A percentile compares a stretch with the other conserved stretches of the same genome.
Conservation (phyloP, 176 grass and related monocot genomes). For the Ampelocalamus luodianensis region DNA sequence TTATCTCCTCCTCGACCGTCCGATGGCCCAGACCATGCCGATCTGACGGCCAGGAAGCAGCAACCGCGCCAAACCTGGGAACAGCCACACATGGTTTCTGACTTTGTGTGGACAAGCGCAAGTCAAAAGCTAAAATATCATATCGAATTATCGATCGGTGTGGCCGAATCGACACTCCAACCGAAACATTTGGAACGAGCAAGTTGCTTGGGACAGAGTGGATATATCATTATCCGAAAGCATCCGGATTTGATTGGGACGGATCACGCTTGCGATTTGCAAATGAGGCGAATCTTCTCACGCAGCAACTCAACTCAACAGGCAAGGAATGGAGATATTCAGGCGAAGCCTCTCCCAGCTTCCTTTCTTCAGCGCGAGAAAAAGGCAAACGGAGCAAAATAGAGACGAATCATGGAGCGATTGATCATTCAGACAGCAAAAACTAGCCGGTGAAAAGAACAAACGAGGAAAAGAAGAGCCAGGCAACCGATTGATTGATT, state of each 20-base stretch:
- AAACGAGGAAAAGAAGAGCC: not conserved
- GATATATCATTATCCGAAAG: not conserved
- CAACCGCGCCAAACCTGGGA: not conserved
- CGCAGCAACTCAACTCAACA: not conserved
- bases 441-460: not conserved
- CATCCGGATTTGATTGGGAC: not conserved
- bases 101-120: not conserved
- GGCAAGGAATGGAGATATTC: not conserved
- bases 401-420: not conserved
- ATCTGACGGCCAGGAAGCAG: not conserved
- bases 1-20: not conserved
- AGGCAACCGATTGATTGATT: not conserved
- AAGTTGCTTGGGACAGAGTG: not conserved
- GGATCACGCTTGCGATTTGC: not conserved
- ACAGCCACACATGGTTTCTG: not conserved
- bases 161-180: slow-evolving; percentile 1
- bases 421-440: not conserved
- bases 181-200: not conserved
- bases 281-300: not conserved
- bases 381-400: not conserved
- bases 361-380: not conserved
- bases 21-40: not conserved
- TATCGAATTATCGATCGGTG: not conserved
- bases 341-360: not conserved
- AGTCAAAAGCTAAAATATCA: slow-evolving; percentile 6